Evolutionary conservation across 1,284 basidiomycete genomes (phyloP), one percentile per base, ranked within the genome.

Genomic region (Ceratobasidium sp.): DNA sequence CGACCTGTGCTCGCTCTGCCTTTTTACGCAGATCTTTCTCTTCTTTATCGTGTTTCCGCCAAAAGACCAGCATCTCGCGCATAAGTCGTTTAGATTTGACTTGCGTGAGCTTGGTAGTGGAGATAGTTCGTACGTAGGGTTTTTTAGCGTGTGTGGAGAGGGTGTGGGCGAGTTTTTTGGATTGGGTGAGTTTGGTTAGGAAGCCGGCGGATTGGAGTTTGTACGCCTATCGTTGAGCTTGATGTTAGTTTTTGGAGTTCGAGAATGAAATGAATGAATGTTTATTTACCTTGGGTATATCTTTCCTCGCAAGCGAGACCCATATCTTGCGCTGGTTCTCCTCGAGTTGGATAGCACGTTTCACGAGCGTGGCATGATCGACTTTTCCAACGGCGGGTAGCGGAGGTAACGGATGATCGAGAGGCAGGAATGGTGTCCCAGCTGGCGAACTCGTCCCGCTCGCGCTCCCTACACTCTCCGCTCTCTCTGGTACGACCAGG

Each of bases 41-140:
- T 84, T 95, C 93, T 83, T 97, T 96, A 84, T 99, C 97, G 83
- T 99, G 99, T 86, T 96, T 97, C 86, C 94, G 96, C 96, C 96
- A 99, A 86, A 96, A 98, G 42, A 96, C 92, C 81, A 98, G 91
- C 92, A 99, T 96, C 87, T 97, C 93, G 54, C 94, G 91, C 94
- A 96, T 96, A 57, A 96, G 87, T 52, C 94, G 90, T 83, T 95
- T 96, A 13, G 92, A 93, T 84, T 96, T 96, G 33, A 92, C 91
- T 83, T 96, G 95, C 3, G 93, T 89, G 79, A 98, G 96, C 85
- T 99, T 99, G 81, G 90, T 90, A 23, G 92, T 90, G 85, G 96
- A 97, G 44, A 92, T 90, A 17, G 94, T 93, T 80, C 92, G 91
- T n/a, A 90, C 90, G 79, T 91, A 93, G 0, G 94, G 92, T 80